Conservation (phyloP, 2,329 filamentous ascomycete species). For the Sclerotinia spermophila region DNA sequence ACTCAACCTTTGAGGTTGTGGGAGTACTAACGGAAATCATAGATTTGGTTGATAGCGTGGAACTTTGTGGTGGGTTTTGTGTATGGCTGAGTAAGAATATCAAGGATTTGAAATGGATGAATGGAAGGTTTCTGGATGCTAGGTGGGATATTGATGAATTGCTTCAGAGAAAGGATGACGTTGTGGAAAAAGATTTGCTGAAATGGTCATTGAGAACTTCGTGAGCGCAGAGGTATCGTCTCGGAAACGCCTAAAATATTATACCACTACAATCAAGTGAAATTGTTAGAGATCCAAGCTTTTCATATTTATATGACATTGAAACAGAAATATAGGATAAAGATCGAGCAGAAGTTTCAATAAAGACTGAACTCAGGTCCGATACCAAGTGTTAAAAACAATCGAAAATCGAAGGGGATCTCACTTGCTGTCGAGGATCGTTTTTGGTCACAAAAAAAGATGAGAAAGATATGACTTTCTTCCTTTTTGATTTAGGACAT, state of each 20-base stretch:
- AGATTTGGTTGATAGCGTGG: slow-evolving; percentile 18
- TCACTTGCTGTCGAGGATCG: background rate
- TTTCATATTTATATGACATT: background rate
- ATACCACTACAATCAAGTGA: background rate
- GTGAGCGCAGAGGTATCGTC: background rate
- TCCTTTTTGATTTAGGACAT: no score
- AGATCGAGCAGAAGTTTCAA: background rate
- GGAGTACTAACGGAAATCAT: background rate
- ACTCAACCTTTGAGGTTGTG: background rate
- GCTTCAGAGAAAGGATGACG: slow-evolving; percentile 5
- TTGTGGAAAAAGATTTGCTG: slow-evolving; percentile 13
- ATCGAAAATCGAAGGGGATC: background rate
- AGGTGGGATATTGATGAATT: slow-evolving; percentile 18
- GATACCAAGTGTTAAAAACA: background rate
- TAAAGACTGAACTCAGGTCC: background rate
- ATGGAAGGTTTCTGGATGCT: slow-evolving; percentile 16
- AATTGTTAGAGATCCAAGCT: background rate
- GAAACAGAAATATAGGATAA: background rate
- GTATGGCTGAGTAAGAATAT: slow-evolving; percentile 18
- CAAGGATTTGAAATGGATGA: slow-evolving; percentile 16
- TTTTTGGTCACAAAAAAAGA: background rate
- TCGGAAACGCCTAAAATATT: accelerated
- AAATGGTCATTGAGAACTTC: slow-evolving; percentile 16
- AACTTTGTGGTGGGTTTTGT: slow-evolving; percentile 17
- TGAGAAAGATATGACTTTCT: no score